Percentiles rank a stretch among this genome's conserved stretches.
Evolutionary conservation across 208 protist genomes (phyloP).

Genomic region (Phytomonas francai): DNA sequence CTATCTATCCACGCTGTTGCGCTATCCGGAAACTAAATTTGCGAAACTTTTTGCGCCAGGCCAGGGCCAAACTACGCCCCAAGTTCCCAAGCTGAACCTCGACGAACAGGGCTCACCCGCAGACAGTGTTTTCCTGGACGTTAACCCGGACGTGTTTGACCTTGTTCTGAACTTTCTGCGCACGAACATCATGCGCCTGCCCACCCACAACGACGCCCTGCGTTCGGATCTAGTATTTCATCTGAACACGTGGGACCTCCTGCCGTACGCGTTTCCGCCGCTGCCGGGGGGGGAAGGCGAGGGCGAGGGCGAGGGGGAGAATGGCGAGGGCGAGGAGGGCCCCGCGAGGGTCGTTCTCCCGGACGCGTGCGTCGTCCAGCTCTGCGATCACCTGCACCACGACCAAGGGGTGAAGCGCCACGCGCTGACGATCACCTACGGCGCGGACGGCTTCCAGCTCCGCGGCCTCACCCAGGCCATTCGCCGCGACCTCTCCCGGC

Average conservation of each 20-base stretch:
- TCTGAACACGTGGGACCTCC: slow-evolving; percentile 60
- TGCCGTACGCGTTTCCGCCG: slow-evolving; percentile 56
- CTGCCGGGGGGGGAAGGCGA: background rate
- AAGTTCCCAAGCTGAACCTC: slow-evolving; percentile 3
- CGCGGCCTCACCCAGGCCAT: slow-evolving; percentile 62
- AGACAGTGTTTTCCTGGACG: slow-evolving; percentile 68
- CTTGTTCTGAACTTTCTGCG: slow-evolving; percentile 66
- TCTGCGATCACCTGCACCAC: slow-evolving; percentile 82
- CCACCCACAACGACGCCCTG: slow-evolving; percentile 44
- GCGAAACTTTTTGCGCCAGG: slow-evolving; percentile 39
- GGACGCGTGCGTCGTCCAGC: slow-evolving; percentile 80
- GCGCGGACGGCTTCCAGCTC: slow-evolving; percentile 74
- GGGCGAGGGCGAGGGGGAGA: background rate
- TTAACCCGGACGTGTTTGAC: slow-evolving; percentile 72
- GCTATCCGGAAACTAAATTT: slow-evolving; percentile 58
- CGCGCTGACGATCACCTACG: slow-evolving; percentile 83
- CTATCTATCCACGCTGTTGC: slow-evolving; percentile 45
- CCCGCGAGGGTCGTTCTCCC: slow-evolving; percentile 27
- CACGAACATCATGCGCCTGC: slow-evolving; percentile 48
- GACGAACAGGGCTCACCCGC: too few relatives aligned
- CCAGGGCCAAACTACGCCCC: slow-evolving; percentile 7
- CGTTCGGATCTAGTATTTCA: slow-evolving; percentile 63
- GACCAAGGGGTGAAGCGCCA: slow-evolving; percentile 85
- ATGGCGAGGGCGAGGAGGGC: slow-evolving; percentile 8
- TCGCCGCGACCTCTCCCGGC: slow-evolving; percentile 55